These are phyloP conservation scores for Suaeda aralocaspica DNA, from an alignment of 148 eudicot genomes.

Conservation along the genomic window DNA sequence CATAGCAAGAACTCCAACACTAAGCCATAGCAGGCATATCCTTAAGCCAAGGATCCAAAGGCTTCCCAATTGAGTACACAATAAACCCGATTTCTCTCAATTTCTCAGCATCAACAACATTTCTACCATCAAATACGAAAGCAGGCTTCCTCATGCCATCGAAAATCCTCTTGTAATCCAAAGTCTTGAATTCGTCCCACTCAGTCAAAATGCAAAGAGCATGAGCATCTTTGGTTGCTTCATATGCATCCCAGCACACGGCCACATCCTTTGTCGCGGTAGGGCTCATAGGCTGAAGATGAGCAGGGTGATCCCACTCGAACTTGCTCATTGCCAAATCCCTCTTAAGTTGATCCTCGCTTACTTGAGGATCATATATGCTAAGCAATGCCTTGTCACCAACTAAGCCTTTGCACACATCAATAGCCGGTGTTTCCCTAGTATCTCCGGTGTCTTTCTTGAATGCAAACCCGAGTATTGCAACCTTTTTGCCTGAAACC, in stretches of 20 bases:
- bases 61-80: conserved; percentile 64
- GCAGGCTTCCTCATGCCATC: conserved; percentile 58
- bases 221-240: conserved; percentile 54
- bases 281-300: conserved; percentile 45
- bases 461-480: conserved; percentile 52
- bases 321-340: conserved; percentile 52
- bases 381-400: conserved; percentile 47
- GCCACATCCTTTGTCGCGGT: conserved; percentile 27
- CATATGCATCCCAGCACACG: conserved; percentile 41
- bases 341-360: conserved; percentile 46
- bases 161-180: conserved; percentile 47
- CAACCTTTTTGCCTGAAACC: conserved; percentile 48
- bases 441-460: conserved; percentile 65
- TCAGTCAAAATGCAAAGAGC: conserved; percentile 53
- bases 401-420: conserved; percentile 54
- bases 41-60: conserved; percentile 68
- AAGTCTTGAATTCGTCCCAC: conserved; percentile 56
- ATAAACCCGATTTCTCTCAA: conserved; percentile 55
- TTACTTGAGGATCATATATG: conserved; percentile 56
- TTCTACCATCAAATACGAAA: conserved; percentile 64
- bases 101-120: conserved; percentile 44
- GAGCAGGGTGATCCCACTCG: conserved; percentile 57
- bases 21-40: conserved; percentile 57
- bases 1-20: too few species aligned
- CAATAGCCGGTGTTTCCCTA: conserved; percentile 59